phyloP scores from a whole-genome alignment of 805 yeast genomes.

The Myxozyma vanderwaltii region DNA sequence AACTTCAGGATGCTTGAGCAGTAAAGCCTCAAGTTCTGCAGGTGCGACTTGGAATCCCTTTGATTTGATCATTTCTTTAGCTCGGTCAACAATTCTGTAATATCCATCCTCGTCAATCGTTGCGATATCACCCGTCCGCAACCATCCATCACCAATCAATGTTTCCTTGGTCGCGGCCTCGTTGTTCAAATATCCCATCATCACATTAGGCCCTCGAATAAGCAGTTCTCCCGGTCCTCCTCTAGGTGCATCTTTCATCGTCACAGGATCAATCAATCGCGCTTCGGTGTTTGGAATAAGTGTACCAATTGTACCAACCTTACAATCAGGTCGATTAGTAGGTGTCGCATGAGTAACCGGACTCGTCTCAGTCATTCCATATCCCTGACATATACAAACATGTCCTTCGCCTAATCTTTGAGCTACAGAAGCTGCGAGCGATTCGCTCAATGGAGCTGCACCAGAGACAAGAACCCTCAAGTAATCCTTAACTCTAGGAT shows the following conservation, averaged over 20 bases:
- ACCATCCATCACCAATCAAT: conserved; percentile 55
- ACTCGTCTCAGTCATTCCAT: conserved; percentile 62
- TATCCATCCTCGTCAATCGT: conserved; percentile 45
- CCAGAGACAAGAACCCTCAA: conserved; percentile 41
- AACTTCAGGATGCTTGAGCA: conserved; percentile 64
- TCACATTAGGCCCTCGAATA: conserved; percentile 59
- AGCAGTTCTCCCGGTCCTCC: conserved; percentile 57
- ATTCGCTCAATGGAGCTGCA: conserved; percentile 50
- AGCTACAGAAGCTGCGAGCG: conserved; percentile 19
- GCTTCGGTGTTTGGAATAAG: conserved; percentile 52
- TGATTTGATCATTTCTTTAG: conserved; percentile 66
- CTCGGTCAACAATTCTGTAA: conserved; percentile 57
- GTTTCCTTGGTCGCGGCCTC: conserved; percentile 51
- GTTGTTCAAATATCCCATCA: conserved; percentile 54
- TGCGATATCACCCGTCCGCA: conserved; percentile 61
- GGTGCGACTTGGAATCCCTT: conserved; percentile 90
- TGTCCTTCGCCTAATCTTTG: conserved; percentile 9
- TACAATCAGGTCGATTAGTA: conserved; percentile 17
- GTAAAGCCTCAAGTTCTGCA: conserved; percentile 83
- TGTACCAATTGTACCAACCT: conserved; percentile 52
- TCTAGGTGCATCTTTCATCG: conserved; percentile 54
- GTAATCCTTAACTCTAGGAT: conserved; percentile 35
- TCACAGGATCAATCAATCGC: conserved; percentile 46
- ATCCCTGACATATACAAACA: conserved; percentile 47
- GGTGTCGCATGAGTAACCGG: conserved; percentile 46